Evolutionary conservation across 2,329 filamentous ascomycete species (phyloP), one percentile per base, ranked within the genome.

Genomic region (Huntiella bhutanensis): DNA sequence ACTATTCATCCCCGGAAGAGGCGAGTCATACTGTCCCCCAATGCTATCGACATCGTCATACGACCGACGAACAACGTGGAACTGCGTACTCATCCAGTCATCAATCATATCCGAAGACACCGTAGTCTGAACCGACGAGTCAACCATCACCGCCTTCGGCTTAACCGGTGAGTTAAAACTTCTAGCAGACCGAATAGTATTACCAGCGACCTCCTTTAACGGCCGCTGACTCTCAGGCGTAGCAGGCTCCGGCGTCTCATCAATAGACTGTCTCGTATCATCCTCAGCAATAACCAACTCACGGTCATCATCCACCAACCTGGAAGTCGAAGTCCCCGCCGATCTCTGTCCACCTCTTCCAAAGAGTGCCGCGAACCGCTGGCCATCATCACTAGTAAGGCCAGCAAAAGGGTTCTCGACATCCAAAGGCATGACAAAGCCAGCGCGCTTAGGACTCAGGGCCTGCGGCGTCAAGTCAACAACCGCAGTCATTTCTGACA

Each of bases 21-120:
- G 22, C 22, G 22, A 28, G 22, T 28, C 22, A 28, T 28, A 28
- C 22, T 28, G 22, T 28, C 85, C 42, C 84, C 83, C 55, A 11
- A 40, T 16, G 15, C 22, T 40, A 22, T 40, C 38, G 11, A 17
- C 12, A 6, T 88, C 43, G 13, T 43, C 43, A 32, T 28, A 35
- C 43, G 15, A 40, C 39, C 8, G 38, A 46, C 22, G 22, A 28
- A 28, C 22, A 28, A 28, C 22, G 22, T 28, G 22, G 22, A 28
- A 28, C 22, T 28, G 22, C 68, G 51, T 28, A 69, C 67, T 53
- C 47, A 92, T 62, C 55, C 94, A 69, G 47, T 75, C 71, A 53
- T 94, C 86, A 52, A 94, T 84, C 47, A 81, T 77, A 43, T 81
- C 74, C 0, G 82, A 74, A n/a, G 85, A 92, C 28, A 95, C 67